Evolutionary conservation across 495 filamentous ascomycete genomes (phyloP).

Genomic region (Mytilinidion resinicola): DNA sequence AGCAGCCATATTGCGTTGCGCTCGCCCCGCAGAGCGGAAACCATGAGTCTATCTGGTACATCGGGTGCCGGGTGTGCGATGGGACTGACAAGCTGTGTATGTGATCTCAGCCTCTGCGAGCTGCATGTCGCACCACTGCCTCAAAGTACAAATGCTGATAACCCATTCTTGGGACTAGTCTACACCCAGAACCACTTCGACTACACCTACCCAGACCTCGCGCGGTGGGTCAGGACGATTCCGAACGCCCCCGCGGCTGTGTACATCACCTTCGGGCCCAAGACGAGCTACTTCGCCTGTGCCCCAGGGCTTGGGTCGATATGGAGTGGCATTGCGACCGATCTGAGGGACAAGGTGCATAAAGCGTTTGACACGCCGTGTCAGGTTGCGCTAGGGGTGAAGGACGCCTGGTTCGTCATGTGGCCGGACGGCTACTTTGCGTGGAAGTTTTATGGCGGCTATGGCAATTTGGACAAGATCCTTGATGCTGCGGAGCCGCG

Average conservation of each 20-base stretch:
- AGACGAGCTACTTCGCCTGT: constrained; percentile 17
- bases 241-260: constrained; percentile 10
- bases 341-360: constrained; percentile 26
- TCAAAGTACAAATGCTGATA: too few species aligned
- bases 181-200: constrained; percentile 26
- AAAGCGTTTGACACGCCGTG: constrained; percentile 26
- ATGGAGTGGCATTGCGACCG: constrained; percentile 20
- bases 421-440: constrained; percentile 26
- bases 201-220: constrained; percentile 24
- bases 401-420: constrained; percentile 29
- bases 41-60: constrained; percentile 25
- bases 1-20: constrained; percentile 25
- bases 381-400: constrained; percentile 20
- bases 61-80: constrained; percentile 22
- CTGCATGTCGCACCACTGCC: background rate
- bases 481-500: constrained; percentile 18
- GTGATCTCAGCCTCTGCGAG: background rate
- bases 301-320: constrained; percentile 20
- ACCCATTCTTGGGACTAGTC: constrained; percentile 12
- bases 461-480: constrained; percentile 20
- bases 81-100: constrained; percentile 25
- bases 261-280: constrained; percentile 19
- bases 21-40: constrained; percentile 16
- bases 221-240: constrained; percentile 15
- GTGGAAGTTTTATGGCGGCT: constrained; percentile 27